A percentile compares a stretch with the other conserved stretches of the same genome.
These are phyloP conservation scores for Gautieria morchelliformis DNA, from an alignment of 768 basidiomycete genomes.

Conservation along the genomic window DNA sequence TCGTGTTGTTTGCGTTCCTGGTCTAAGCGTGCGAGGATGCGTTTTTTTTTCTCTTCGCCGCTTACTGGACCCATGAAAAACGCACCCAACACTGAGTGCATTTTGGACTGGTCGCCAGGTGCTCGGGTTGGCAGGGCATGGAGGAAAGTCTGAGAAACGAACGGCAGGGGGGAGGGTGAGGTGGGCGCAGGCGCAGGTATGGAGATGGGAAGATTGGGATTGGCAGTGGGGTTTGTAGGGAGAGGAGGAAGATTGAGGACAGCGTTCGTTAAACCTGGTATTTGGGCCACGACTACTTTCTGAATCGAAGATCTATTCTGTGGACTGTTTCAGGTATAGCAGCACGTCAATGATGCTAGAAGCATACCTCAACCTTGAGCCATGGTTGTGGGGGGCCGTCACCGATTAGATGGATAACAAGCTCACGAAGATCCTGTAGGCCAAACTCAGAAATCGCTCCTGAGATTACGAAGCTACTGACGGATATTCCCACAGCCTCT, in stretches of 20 bases:
- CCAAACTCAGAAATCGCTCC: neutral
- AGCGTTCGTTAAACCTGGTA: constrained; percentile 79
- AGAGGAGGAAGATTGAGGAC: constrained; percentile 62
- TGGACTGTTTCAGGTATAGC: constrained; percentile 3
- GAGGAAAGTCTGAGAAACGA: constrained; percentile 71
- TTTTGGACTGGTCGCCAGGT: constrained; percentile 75
- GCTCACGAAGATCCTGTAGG: constrained; percentile 75
- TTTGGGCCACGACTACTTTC: constrained; percentile 69
- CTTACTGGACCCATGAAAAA: constrained; percentile 80
- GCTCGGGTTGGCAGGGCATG: constrained; percentile 91
- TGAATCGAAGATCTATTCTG: constrained; percentile 68
- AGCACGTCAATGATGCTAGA: neutral
- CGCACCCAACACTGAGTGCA: constrained; percentile 77
- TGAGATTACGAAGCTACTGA: constrained; percentile 25
- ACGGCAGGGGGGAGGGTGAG: constrained; percentile 39
- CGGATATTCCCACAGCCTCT: constrained; percentile 73
- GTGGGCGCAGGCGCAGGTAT: constrained; percentile 33
- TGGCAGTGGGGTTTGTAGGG: constrained; percentile 56
- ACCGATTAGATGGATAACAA: constrained; percentile 71
- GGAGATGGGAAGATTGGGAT: constrained; percentile 45
- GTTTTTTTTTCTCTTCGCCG: constrained; percentile 66
- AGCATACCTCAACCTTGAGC: constrained; percentile 71
- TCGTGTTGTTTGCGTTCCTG: constrained; percentile 40
- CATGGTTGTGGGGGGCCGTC: constrained; percentile 81
- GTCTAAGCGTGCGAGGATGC: constrained; percentile 29